Conservation (phyloP, 1,284 basidiomycete genomes). For the Melampsora occidentalis region DNA sequence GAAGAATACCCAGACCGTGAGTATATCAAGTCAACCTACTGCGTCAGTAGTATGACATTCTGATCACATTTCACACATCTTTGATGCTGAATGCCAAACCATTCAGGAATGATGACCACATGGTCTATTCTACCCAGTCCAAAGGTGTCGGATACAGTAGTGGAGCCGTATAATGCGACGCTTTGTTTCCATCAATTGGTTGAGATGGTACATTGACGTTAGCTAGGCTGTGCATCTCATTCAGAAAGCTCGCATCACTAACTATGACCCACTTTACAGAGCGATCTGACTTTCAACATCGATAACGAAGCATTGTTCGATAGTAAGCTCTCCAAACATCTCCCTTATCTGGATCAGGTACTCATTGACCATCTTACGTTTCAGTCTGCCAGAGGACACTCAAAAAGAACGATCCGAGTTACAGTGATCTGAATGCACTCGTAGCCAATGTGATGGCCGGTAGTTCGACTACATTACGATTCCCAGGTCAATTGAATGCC, state of each 20-base stretch:
- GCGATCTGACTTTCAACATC: slow-evolving; percentile 46
- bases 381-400: slow-evolving; percentile 43
- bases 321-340: slow-evolving; percentile 16
- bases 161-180: slow-evolving; percentile 55
- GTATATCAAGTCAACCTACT: slow-evolving; percentile 50
- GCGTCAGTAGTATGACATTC: slow-evolving; percentile 52
- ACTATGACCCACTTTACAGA: slow-evolving; percentile 50
- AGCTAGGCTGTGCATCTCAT: background rate
- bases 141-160: slow-evolving; percentile 54
- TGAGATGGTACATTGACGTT: slow-evolving; percentile 47
- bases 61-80: slow-evolving; percentile 46
- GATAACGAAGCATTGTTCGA: slow-evolving; percentile 48
- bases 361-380: background rate
- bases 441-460: slow-evolving; percentile 45
- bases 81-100: background rate
- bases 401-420: slow-evolving; percentile 41
- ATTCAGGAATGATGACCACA: slow-evolving; percentile 43
- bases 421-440: slow-evolving; percentile 39
- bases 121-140: slow-evolving; percentile 44
- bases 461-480: slow-evolving; percentile 42
- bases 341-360: background rate
- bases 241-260: background rate
- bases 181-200: slow-evolving; percentile 55
- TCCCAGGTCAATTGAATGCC: slow-evolving; percentile 66
- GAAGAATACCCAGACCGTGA: slow-evolving; percentile 55